Evolutionary conservation across 345 rosid genomes (phyloP), one percentile per base, ranked within the genome.

Genomic region (Eutrema heterophyllum): DNA sequence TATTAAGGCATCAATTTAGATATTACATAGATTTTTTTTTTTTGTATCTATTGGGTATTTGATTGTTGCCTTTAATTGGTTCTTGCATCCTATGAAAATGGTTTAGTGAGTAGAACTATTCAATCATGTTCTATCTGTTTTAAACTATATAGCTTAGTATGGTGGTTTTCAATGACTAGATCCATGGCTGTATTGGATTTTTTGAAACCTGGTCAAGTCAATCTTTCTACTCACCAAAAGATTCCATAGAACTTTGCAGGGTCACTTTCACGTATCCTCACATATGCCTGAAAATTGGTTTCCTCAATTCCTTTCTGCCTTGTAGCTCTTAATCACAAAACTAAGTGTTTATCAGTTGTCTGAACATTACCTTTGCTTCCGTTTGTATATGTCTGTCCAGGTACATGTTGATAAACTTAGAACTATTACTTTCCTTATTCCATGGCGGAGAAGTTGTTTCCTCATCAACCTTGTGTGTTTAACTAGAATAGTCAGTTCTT

Each of bases 311-410:
- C 3, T 71, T 51, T 58, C 66, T 53, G 54, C 52, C 68, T 30
- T 18, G 43, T 64, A 68, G 41, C 76, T 51, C 60, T 73, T 52
- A 27, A 53, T 68, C 49, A 68, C 68, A 60, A 58, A 40, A 58
- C 54, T 40, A 48, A 62, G 40, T 66, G 60, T 29, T 44, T 40
- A 12, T 40, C 64, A 15, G 51, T 61, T 76, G 27, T 71, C 78
- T 71, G 40, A 71, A 56, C 59, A 52, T 73, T 77, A 80, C 45
- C 81, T 73, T 27, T 73, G 51, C 68, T 44, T 73, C 64, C 71
- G 10, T 67, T 55, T 76, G 58, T 54, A 13, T 54, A 62, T 72
- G 57, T 58, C 11, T 27, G 32, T 43, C 48, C 70, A 63, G 78
- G 69, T 70, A 72, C 38, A 46, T 30, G 36, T 69, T 69, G 39